These are phyloP conservation scores for Termitomyces sp. DNA, from an alignment of 768 basidiomycete species.

Conservation along the genomic window DNA sequence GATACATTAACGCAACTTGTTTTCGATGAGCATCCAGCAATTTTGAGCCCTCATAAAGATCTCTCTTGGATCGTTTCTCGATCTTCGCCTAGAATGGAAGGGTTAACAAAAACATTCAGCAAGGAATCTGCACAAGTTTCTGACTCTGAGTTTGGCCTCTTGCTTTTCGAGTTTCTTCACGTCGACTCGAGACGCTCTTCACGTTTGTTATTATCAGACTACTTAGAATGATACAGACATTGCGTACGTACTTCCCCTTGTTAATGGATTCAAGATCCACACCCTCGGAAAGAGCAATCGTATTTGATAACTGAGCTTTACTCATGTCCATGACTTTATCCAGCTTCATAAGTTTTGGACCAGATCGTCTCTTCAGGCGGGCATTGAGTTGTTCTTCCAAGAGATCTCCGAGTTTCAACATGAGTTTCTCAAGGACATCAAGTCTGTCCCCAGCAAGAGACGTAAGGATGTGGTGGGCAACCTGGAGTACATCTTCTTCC, in stretches of 20 bases:
- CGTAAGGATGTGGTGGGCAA: constrained; percentile 67
- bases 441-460: constrained; percentile 65
- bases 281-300: constrained; percentile 74
- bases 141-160: constrained; percentile 89
- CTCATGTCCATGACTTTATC: constrained; percentile 90
- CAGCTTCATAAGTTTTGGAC: constrained; percentile 66
- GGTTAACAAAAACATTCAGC: constrained; percentile 1
- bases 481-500: constrained; percentile 80
- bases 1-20: constrained; percentile 45
- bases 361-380: constrained; percentile 52
- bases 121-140: background rate
- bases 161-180: constrained; percentile 95
- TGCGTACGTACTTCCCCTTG: constrained; percentile 75
- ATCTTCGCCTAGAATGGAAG: constrained; percentile 71
- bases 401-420: constrained; percentile 55
- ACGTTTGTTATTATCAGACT: constrained; percentile 11
- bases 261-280: constrained; percentile 90
- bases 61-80: constrained; percentile 87
- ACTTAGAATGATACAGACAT: constrained; percentile 2
- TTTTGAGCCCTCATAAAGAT: constrained; percentile 95
- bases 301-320: constrained; percentile 73
- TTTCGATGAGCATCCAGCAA: constrained; percentile 88
- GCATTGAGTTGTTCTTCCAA: constrained; percentile 59
- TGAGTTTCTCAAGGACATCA: constrained; percentile 60
- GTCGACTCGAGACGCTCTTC: constrained; percentile 85